phyloP scores from a whole-genome alignment of 768 basidiomycete genomes.

The Rhodotorula taiwanensis region DNA sequence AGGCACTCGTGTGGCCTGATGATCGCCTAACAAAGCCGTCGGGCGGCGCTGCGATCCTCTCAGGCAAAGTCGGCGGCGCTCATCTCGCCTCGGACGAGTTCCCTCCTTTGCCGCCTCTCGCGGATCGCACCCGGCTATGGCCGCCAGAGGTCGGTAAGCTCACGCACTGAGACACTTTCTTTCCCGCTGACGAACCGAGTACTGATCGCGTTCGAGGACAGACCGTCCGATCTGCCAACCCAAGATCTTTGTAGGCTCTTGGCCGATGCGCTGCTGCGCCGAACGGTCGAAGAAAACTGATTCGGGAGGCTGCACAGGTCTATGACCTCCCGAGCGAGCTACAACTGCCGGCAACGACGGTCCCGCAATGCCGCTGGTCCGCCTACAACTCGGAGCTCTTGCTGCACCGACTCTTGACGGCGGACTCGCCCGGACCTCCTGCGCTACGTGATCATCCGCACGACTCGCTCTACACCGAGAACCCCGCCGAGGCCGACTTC shows the following conservation, averaged over 20 bases:
- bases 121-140: no score
- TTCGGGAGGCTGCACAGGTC: neutral
- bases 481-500: conserved; percentile 20
- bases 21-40: no score
- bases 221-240: conserved; percentile 16
- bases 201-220: neutral
- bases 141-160: conserved; percentile 16
- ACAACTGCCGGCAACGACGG: conserved; percentile 2
- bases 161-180: neutral
- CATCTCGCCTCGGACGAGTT: no score
- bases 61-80: no score
- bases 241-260: conserved; percentile 13
- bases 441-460: neutral
- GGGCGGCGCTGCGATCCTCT: no score
- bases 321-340: conserved; percentile 21
- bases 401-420: conserved; percentile 9
- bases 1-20: no score
- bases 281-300: neutral
- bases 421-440: neutral
- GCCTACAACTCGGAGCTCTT: conserved; percentile 30
- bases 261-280: neutral
- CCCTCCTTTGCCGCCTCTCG: no score
- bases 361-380: conserved; percentile 29
- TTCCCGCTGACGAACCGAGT: neutral
- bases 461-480: neutral